These are phyloP conservation scores for Aureococcus anophagefferens DNA, from an alignment of 108 stramenopile genomes.

Conservation along the genomic window DNA sequence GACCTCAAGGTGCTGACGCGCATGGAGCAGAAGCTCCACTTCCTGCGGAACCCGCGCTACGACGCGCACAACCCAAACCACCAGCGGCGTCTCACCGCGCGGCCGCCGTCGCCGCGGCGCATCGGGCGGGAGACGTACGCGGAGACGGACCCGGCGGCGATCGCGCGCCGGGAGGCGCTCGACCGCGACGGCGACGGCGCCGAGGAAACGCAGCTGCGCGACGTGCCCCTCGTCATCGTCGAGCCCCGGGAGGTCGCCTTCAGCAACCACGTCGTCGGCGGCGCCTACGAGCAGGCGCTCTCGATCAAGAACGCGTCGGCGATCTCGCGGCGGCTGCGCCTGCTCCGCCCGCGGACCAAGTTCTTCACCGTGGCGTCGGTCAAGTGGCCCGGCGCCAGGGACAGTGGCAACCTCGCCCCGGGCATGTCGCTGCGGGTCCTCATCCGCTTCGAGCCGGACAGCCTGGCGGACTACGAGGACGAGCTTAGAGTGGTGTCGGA, in stretches of 20 bases:
- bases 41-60: slow-evolving; percentile 11
- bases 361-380: background rate
- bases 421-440: slow-evolving; percentile 3
- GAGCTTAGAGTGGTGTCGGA: background rate
- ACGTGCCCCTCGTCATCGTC: background rate
- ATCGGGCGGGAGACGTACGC: background rate
- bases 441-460: slow-evolving; percentile 2
- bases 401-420: background rate
- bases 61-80: background rate
- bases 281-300: background rate
- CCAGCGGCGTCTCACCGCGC: background rate
- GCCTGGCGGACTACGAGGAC: slow-evolving; percentile 10
- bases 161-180: background rate
- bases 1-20: background rate
- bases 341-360: background rate
- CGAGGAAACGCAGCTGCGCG: background rate
- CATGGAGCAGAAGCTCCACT: slow-evolving; percentile 3
- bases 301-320: slow-evolving; percentile 7
- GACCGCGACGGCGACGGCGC: background rate
- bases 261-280: background rate
- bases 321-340: background rate
- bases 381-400: slow-evolving; percentile 4
- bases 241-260: background rate
- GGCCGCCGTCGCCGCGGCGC: background rate
- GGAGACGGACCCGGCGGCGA: background rate